Evolutionary conservation across 108 stramenopile species (phyloP).

Genomic region (Discostella stelligeroides): DNA sequence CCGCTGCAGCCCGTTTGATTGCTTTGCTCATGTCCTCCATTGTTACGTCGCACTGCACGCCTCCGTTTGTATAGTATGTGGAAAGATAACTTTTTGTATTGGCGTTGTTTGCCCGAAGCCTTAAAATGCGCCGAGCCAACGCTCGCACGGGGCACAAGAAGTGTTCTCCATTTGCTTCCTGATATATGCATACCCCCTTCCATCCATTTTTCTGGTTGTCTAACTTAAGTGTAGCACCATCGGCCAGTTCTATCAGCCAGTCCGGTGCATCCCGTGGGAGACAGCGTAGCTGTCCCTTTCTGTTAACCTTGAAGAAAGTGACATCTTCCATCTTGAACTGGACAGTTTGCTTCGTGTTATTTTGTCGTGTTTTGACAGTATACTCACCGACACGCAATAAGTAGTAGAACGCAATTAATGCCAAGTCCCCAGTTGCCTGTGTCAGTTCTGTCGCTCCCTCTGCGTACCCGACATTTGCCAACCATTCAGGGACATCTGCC

Average conservation of each 20-base stretch:
- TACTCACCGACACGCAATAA: too few relatives aligned
- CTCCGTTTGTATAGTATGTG: background rate
- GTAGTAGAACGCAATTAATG: too few relatives aligned
- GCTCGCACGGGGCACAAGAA: constrained; percentile 7
- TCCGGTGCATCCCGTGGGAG: too few relatives aligned
- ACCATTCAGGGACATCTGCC: constrained; percentile 10
- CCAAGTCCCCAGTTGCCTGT: background rate
- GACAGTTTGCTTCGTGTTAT: constrained; percentile 5
- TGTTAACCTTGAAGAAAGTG: too few relatives aligned
- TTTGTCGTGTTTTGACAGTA: background rate
- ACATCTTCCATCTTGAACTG: too few relatives aligned
- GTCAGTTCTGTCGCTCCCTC: background rate
- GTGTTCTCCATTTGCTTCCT: constrained; percentile 14
- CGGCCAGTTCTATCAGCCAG: too few relatives aligned
- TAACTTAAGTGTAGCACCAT: too few relatives aligned
- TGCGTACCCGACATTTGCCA: background rate
- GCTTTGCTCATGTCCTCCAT: background rate
- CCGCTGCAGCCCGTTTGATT: constrained; percentile 6
- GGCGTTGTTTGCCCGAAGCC: background rate
- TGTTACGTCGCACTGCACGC: background rate
- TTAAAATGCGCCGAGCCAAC: background rate
- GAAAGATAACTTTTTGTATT: background rate
- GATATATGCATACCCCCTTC: too few relatives aligned
- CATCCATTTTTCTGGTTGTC: too few relatives aligned
- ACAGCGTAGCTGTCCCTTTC: too few relatives aligned